Conservation (phyloP, 179 eudicot genomes). For the Beta corolliflora region DNA sequence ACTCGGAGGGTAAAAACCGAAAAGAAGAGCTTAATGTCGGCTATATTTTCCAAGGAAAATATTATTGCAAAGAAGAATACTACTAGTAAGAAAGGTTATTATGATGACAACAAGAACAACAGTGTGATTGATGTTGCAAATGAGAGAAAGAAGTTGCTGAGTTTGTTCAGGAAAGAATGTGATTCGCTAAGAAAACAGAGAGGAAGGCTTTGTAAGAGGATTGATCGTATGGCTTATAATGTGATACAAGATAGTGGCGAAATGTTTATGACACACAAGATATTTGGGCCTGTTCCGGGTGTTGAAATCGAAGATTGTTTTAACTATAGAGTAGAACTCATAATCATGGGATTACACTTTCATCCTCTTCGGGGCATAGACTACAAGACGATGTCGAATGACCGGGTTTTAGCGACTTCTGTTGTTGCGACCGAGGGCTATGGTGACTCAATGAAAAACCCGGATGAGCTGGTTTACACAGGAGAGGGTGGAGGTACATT, state of each 20-base stretch:
- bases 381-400: background rate
- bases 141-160: background rate
- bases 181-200: background rate
- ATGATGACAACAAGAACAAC: background rate
- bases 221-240: slow-evolving; percentile 16
- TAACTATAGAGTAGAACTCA: slow-evolving; percentile 10
- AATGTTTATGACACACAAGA: background rate
- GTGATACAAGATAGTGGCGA: background rate
- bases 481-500: slow-evolving; percentile 29
- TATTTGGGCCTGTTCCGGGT: slow-evolving; percentile 10
- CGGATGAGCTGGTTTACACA: slow-evolving; percentile 2
- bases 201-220: background rate
- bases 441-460: slow-evolving; percentile 4
- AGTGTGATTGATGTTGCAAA: background rate
- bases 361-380: slow-evolving; percentile 8
- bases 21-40: background rate
- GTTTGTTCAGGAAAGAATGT: background rate
- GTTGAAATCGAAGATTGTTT: slow-evolving; percentile 18
- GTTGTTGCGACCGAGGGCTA: slow-evolving; percentile 30
- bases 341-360: slow-evolving; percentile 24
- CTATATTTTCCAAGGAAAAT: too few relatives aligned
- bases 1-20: background rate
- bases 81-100: background rate
- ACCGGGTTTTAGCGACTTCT: slow-evolving; percentile 10
- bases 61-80: background rate